Percentiles rank a stretch among this genome's conserved stretches.
phyloP scores from a whole-genome alignment of 2,329 filamentous ascomycete genomes.

The Ceratocystis diversiconidia region DNA sequence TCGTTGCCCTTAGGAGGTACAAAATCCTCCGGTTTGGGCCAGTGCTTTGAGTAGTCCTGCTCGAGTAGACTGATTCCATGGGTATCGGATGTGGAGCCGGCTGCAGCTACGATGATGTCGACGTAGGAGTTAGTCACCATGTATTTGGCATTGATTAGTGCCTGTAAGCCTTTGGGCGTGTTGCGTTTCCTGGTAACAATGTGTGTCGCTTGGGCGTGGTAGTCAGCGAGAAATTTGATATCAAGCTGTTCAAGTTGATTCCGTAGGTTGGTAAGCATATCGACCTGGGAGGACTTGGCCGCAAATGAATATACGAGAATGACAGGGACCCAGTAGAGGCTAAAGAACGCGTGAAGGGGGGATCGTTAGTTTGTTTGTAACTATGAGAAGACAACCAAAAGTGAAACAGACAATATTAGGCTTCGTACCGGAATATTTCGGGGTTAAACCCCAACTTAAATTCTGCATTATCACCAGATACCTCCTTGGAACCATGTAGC shows the following conservation, averaged over 20 bases:
- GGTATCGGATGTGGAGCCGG: slow-evolving; percentile 29
- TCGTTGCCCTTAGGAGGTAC: slow-evolving; percentile 66
- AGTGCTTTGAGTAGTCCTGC: slow-evolving; percentile 60
- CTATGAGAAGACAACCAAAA: too few species aligned
- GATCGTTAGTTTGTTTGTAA: slow-evolving; percentile 16
- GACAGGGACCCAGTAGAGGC: slow-evolving; percentile 64
- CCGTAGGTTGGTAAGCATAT: slow-evolving; percentile 48
- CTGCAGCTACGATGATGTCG: slow-evolving; percentile 48
- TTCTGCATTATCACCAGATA: slow-evolving; percentile 42
- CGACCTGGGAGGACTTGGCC: slow-evolving; percentile 52
- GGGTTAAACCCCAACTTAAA: slow-evolving; percentile 61
- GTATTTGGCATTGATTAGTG: slow-evolving; percentile 63
- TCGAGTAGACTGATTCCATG: slow-evolving; percentile 49
- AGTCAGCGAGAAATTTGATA: slow-evolving; percentile 69
- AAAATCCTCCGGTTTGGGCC: slow-evolving; percentile 60
- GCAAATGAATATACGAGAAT: slow-evolving; percentile 72
- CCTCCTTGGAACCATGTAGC: slow-evolving; percentile 46
- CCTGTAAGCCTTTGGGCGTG: slow-evolving; percentile 73
- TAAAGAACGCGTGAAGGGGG: slow-evolving; percentile 24
- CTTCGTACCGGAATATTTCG: slow-evolving; percentile 42
- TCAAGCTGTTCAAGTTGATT: slow-evolving; percentile 67
- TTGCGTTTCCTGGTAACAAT: slow-evolving; percentile 83
- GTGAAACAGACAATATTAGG: not conserved
- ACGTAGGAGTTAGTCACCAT: slow-evolving; percentile 65
- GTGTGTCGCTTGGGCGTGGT: slow-evolving; percentile 62